These are phyloP conservation scores for Butyriboletus loyo DNA, from an alignment of 768 basidiomycete species.

Conservation along the genomic window DNA sequence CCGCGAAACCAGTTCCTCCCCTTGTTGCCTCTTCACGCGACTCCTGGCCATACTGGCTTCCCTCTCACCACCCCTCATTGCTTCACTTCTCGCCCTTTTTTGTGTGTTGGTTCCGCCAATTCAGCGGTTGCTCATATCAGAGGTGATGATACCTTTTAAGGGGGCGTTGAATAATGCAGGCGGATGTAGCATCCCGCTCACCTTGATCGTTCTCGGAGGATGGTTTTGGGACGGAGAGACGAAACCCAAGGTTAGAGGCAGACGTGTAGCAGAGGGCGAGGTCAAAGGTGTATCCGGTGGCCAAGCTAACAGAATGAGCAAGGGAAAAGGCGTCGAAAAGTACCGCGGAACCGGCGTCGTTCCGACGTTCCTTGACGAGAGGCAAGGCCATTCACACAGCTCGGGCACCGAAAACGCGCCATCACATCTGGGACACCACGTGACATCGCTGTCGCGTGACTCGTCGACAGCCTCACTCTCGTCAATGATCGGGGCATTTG, in stretches of 20 bases:
- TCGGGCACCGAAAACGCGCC: not conserved
- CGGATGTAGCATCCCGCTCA: conserved; percentile 82
- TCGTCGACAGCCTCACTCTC: conserved; percentile 18
- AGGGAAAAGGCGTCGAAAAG: conserved; percentile 7
- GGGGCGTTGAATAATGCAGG: conserved; percentile 67
- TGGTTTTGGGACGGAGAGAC: conserved; percentile 66
- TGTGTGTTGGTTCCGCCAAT: conserved; percentile 76
- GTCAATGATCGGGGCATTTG: conserved; percentile 20
- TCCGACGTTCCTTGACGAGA: not conserved
- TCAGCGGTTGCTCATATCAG: conserved; percentile 62
- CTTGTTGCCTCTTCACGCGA: not conserved
- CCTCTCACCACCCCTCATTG: conserved; percentile 89
- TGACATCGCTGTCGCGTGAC: not conserved
- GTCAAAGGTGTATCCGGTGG: not conserved
- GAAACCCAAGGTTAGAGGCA: not conserved
- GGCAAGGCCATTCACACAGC: not conserved
- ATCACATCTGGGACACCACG: not conserved
- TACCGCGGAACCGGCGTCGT: not conserved
- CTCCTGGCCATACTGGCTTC: conserved; percentile 38
- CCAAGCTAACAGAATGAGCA: not conserved
- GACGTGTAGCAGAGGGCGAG: not conserved
- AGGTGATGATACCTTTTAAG: conserved; percentile 62
- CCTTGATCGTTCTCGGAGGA: conserved; percentile 87
- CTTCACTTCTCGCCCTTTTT: conserved; percentile 67
- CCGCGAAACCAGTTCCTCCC: not conserved